Conservation (phyloP, 306 rosid species). For the Prunus armeniaca region DNA sequence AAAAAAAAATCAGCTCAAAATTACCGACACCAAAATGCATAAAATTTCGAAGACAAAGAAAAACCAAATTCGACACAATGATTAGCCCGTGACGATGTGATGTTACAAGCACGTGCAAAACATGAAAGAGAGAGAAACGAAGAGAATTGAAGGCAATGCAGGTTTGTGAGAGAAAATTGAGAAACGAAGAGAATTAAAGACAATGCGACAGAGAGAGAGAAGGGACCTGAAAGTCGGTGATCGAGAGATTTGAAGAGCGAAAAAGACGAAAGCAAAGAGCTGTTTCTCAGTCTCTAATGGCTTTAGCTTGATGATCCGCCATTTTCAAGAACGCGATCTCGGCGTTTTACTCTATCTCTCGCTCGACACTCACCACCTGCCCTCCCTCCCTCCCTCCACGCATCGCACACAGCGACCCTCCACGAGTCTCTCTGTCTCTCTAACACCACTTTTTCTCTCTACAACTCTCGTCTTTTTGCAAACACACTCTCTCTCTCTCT, state of each 20-base stretch:
- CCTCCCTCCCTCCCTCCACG: slow-evolving; percentile 32
- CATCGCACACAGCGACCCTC: slow-evolving; percentile 33
- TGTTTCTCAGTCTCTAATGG: neutral
- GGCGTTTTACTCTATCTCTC: slow-evolving; percentile 8
- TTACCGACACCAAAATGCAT: neutral
- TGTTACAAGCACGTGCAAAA: neutral
- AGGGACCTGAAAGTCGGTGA: neutral
- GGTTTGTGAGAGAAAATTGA: neutral
- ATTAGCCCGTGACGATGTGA: slow-evolving; percentile 2
- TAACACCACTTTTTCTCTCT: slow-evolving; percentile 2
- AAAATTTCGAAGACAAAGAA: neutral
- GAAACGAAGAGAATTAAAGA: neutral
- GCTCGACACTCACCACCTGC: neutral
- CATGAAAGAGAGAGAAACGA: neutral
- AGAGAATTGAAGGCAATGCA: neutral
- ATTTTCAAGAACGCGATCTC: slow-evolving; percentile 21
- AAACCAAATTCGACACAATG: neutral
- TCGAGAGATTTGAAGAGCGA: neutral
- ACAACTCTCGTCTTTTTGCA: neutral
- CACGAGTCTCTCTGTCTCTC: slow-evolving; percentile 27
- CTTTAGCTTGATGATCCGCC: slow-evolving; percentile 22
- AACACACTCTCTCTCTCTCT: slow-evolving; percentile 4
- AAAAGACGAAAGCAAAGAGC: no score
- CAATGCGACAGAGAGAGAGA: neutral
- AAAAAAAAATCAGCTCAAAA: neutral